Conservation (phyloP, 2,329 filamentous ascomycete species). For the Pseudocercospora macadamiae region DNA sequence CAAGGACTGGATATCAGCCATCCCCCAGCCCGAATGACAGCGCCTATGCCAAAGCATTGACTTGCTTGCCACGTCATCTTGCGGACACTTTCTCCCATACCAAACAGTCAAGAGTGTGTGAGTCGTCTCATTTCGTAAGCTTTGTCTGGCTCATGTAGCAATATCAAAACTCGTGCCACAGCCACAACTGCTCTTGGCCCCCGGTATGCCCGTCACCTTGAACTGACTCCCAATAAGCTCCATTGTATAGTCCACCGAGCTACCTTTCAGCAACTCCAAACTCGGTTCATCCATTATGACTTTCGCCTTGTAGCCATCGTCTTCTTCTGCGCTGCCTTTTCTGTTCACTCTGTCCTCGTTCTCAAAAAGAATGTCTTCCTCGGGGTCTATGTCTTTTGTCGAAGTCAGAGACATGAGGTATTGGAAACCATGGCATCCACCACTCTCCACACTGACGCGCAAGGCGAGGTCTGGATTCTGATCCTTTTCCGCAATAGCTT, state of each 20-base stretch:
- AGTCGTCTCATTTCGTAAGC: too few relatives aligned
- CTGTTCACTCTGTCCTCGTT: slow-evolving; percentile 51
- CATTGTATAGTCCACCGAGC: slow-evolving; percentile 94
- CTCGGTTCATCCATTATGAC: slow-evolving; percentile 88
- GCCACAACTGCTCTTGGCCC: slow-evolving; percentile 90
- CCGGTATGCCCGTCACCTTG: slow-evolving; percentile 91
- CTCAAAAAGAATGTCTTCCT: slow-evolving; percentile 88
- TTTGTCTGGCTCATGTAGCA: slow-evolving; percentile 44
- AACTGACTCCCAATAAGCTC: slow-evolving; percentile 95
- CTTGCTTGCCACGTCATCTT: too few relatives aligned
- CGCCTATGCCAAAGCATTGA: too few relatives aligned
- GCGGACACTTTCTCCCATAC: too few relatives aligned
- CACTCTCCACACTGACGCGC: slow-evolving; percentile 89
- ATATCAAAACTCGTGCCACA: slow-evolving; percentile 98
- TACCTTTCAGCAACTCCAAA: slow-evolving; percentile 84
- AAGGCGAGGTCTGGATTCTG: slow-evolving; percentile 78
- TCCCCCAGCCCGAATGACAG: too few relatives aligned
- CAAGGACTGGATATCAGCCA: too few relatives aligned
- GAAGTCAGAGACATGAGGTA: slow-evolving; percentile 87
- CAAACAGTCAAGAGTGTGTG: too few relatives aligned
- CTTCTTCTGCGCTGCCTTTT: slow-evolving; percentile 15
- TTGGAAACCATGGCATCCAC: slow-evolving; percentile 97
- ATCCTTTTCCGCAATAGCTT: slow-evolving; percentile 60
- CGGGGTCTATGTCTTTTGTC: slow-evolving; percentile 58
- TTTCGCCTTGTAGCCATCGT: slow-evolving; percentile 64